phyloP scores from a whole-genome alignment of 768 basidiomycete species.

The Neoboletus subvelutipes region DNA sequence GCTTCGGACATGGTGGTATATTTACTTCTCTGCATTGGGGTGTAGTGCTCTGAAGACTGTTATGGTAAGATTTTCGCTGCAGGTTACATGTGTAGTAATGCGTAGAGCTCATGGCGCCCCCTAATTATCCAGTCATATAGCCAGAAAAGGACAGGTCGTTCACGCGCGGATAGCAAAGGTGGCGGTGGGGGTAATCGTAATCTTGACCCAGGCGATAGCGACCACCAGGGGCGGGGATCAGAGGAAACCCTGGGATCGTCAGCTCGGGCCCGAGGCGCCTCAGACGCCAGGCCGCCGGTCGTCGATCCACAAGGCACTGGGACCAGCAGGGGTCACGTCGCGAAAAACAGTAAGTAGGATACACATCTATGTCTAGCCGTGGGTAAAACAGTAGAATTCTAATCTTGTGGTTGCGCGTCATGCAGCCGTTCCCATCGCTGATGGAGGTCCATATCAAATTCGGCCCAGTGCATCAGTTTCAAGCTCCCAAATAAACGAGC shows the following conservation, averaged over 20 bases:
- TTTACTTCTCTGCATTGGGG: constrained; percentile 8
- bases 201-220: constrained; percentile 37
- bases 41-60: constrained; percentile 75
- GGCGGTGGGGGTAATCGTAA: constrained; percentile 41
- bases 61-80: constrained; percentile 53
- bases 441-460: constrained; percentile 17
- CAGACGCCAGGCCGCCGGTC: constrained; percentile 51
- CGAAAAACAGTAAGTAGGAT: constrained; percentile 31
- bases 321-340: constrained; percentile 19
- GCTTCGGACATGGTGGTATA: constrained; percentile 13
- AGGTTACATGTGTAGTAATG: not conserved
- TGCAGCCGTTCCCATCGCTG: constrained; percentile 23
- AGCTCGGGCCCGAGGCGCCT: constrained; percentile 61
- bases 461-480: constrained; percentile 10
- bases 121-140: constrained; percentile 62
- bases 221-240: constrained; percentile 33
- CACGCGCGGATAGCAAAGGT: constrained; percentile 48
- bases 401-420: constrained; percentile 17
- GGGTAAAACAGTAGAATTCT: constrained; percentile 28
- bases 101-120: constrained; percentile 15
- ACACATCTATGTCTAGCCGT: constrained; percentile 13
- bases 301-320: constrained; percentile 29
- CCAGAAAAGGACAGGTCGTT: constrained; percentile 62
- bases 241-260: constrained; percentile 35
- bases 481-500: constrained; percentile 13